Evolutionary conservation across 345 rosid species (phyloP).

Genomic region (Draba incana): DNA sequence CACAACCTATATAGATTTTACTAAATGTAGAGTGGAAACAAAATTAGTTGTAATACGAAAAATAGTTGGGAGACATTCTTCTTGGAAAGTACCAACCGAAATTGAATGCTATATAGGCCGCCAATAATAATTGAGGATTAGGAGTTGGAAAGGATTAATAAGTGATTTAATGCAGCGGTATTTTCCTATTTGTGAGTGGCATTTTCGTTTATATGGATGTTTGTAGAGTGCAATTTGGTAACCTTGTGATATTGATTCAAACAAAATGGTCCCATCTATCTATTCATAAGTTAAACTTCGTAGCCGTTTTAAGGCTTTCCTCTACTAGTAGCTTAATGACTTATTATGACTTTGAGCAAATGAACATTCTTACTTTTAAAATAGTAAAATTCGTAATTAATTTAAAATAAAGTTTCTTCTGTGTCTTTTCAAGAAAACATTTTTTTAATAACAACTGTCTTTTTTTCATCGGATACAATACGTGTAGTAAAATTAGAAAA

Average conservation of each 20-base stretch:
- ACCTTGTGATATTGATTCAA: not conserved
- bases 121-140: not conserved
- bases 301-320: constrained; percentile 29
- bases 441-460: not conserved
- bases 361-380: constrained; percentile 1
- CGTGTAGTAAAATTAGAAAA: too few relatives aligned
- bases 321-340: constrained; percentile 20
- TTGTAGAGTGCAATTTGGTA: constrained; percentile 11
- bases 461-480: not conserved
- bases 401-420: too few relatives aligned
- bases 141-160: not conserved
- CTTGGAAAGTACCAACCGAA: constrained; percentile 24
- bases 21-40: not conserved
- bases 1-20: not conserved
- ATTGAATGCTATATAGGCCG: constrained; percentile 23
- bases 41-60: not conserved
- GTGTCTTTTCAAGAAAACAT: not conserved
- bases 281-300: not conserved
- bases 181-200: not conserved
- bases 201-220: constrained; percentile 21
- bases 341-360: constrained; percentile 13
- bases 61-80: constrained; percentile 23
- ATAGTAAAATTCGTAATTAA: not conserved
- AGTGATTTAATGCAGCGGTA: constrained; percentile 10
- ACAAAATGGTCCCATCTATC: constrained; percentile 21